These are phyloP conservation scores for Diaporthe ilicicola DNA, from an alignment of 2,329 filamentous ascomycete species.

Conservation along the genomic window DNA sequence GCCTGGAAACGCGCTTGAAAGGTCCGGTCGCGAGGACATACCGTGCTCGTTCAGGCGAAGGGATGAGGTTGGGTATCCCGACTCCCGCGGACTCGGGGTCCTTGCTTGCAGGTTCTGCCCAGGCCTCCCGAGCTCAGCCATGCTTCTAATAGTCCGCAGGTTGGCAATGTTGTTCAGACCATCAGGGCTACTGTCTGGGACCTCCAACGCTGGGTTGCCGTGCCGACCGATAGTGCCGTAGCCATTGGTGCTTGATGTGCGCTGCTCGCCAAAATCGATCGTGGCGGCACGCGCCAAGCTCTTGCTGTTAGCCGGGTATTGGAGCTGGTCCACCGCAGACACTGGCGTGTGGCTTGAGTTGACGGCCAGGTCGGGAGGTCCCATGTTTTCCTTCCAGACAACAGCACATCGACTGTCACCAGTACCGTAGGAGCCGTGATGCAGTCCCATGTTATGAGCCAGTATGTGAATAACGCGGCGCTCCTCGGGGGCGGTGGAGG, in stretches of 20 bases:
- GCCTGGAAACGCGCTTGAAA: constrained; percentile 25
- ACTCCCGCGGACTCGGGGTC: constrained; percentile 31
- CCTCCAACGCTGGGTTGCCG: constrained; percentile 79
- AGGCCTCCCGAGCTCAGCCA: constrained; percentile 74
- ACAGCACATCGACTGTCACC: constrained; percentile 73
- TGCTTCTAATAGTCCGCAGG: constrained; percentile 93
- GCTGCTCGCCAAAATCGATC: constrained; percentile 88
- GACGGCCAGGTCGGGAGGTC: constrained; percentile 75
- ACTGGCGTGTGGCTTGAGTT: constrained; percentile 69
- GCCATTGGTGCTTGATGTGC: constrained; percentile 66
- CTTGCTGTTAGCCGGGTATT: constrained; percentile 66
- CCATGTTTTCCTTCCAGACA: constrained; percentile 34
- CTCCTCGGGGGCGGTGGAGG: constrained; percentile 81
- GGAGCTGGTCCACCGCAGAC: constrained; percentile 32
- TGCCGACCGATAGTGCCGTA: constrained; percentile 83
- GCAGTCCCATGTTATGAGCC: constrained; percentile 92
- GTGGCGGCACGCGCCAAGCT: constrained; percentile 94
- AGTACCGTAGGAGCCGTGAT: constrained; percentile 88
- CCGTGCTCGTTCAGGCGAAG: constrained; percentile 32
- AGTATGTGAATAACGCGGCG: constrained; percentile 92
- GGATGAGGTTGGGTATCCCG: constrained; percentile 28
- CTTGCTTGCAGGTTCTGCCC: constrained; percentile 28
- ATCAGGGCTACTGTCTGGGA: constrained; percentile 78
- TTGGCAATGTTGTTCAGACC: constrained; percentile 73
- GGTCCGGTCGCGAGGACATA: constrained; percentile 30